Evolutionary conservation across 2,329 filamentous ascomycete genomes (phyloP), one percentile per base, ranked within the genome.

Genomic region (Clarireedia monteithiana): DNA sequence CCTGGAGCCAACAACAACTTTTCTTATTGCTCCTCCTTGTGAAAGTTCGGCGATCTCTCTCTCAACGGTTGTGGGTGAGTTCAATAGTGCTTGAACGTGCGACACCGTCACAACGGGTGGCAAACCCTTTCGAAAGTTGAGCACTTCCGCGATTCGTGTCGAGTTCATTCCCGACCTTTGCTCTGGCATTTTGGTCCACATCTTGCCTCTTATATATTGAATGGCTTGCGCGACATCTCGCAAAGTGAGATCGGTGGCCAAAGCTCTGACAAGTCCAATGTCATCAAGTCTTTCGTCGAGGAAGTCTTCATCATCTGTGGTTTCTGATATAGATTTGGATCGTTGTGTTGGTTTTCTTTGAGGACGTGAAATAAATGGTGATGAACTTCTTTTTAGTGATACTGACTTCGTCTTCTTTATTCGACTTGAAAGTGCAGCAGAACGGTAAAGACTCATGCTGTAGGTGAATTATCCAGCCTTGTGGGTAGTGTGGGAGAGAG

Each of bases 211-310:
- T 50, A 85, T 79, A 68, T 85, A 80, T 51, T 77, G 73, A 66
- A 89, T 82, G 23, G 83, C 82, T 66, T 88, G 84, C 0, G 81
- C 75, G 1, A 85, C 78, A 67, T 86, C 82, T 50, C 80, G 75
- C 5, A 86, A 76, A 27, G 74, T 76, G 14, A 82, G 71, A 60
- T 84, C 78, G 34, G 75, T 72, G 12, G 77, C 76, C 0, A 88
- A 72, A 3, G 78, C 74, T 34, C 74, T 72, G 15, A 82, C 73
- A 9, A 82, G 71, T 10, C 85, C 85, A 14, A 74, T 68, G 63
- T 89, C 84, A 46, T 84, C 77, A 15, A 89, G 77, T 48, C 74
- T 76, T 50, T 78, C 74, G 10, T 72, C 66, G 50, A 75, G 66
- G 45, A 74, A 63, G 51, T 73, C 68, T 1, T 62, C 58, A 15